Conservation (phyloP, 139 green algal genomes). For the Gonium pectorale region DNA sequence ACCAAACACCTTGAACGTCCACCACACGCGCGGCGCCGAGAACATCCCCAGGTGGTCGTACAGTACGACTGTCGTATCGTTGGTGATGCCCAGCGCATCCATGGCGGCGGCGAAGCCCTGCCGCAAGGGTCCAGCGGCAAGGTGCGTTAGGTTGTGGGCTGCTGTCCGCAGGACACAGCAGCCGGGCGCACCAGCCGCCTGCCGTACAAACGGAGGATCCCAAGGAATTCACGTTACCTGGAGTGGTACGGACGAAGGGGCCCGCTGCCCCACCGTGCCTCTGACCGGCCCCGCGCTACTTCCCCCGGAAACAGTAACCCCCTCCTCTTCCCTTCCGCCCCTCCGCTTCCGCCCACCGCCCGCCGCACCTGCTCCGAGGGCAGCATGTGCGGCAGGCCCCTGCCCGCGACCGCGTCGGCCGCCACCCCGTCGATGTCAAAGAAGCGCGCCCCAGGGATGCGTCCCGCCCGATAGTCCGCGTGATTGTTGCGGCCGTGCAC, state of each 20-base stretch:
- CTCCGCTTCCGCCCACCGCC: too few species aligned
- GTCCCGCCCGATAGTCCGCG: constrained; percentile 71
- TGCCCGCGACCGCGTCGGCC: constrained; percentile 26
- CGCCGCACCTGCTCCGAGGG: constrained; percentile 62
- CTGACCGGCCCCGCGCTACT: too few species aligned
- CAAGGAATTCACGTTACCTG: too few species aligned
- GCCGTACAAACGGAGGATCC: too few species aligned
- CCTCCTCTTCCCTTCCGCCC: too few species aligned
- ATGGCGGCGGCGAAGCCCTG: constrained; percentile 86
- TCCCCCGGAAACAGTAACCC: too few species aligned
- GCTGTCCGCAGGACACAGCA: too few species aligned
- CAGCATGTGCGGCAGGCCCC: constrained; percentile 83
- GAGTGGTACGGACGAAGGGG: too few species aligned
- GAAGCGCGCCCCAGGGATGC: constrained; percentile 81
- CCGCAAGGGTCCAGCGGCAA: constrained; percentile 38
- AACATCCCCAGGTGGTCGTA: constrained; percentile 95
- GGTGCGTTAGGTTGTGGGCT: constrained; percentile 82
- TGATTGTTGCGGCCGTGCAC: constrained; percentile 13
- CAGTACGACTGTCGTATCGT: constrained; percentile 81
- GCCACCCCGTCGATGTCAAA: constrained; percentile 71
- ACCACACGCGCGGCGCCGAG: constrained; percentile 90
- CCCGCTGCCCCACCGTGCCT: too few species aligned
- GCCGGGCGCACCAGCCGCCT: too few species aligned
- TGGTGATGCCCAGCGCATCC: constrained; percentile 83
- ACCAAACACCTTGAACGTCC: constrained; percentile 90